A percentile compares a stretch with the other conserved stretches of the same genome.
phyloP scores from a whole-genome alignment of 2,329 filamentous ascomycete genomes.

The Alternaria triticina region DNA sequence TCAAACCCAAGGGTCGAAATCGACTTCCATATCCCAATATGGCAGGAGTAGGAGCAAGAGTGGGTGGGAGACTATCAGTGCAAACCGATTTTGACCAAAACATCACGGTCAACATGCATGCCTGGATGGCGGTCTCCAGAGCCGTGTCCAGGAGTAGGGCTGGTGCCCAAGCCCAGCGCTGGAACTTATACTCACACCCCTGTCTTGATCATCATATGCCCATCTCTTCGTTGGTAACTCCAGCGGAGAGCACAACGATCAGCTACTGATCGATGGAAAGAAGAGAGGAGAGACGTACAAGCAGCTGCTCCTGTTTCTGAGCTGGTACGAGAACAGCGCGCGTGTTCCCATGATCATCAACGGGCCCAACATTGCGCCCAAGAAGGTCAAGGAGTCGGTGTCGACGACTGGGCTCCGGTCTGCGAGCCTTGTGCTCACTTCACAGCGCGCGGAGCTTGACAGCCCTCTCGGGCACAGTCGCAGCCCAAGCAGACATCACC shows the following conservation, averaged over 20 bases:
- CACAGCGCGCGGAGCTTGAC: not conserved
- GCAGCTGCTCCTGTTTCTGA: constrained; percentile 60
- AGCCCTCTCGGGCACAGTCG: constrained; percentile 7
- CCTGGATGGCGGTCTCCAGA: not conserved
- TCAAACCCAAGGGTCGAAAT: not conserved
- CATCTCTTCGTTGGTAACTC: not conserved
- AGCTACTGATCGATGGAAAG: not conserved
- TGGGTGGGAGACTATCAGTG: not conserved
- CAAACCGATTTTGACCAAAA: not conserved
- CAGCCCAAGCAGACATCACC: constrained; percentile 45
- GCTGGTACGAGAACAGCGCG: constrained; percentile 89
- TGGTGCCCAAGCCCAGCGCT: not conserved
- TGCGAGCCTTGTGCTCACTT: not conserved
- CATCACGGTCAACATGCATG: not conserved
- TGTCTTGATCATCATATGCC: not conserved
- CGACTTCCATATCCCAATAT: not conserved
- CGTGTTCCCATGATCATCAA: constrained; percentile 87
- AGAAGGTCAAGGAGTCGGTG: constrained; percentile 80
- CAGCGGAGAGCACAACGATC: not conserved
- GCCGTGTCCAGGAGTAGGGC: not conserved
- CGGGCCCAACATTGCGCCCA: constrained; percentile 76
- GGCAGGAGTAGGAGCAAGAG: not conserved
- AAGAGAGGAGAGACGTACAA: not conserved
- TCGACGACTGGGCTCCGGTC: constrained; percentile 15
- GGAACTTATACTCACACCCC: not conserved